Conservation (phyloP, 2,329 filamentous ascomycete genomes). For the Penicillium sp. region DNA sequence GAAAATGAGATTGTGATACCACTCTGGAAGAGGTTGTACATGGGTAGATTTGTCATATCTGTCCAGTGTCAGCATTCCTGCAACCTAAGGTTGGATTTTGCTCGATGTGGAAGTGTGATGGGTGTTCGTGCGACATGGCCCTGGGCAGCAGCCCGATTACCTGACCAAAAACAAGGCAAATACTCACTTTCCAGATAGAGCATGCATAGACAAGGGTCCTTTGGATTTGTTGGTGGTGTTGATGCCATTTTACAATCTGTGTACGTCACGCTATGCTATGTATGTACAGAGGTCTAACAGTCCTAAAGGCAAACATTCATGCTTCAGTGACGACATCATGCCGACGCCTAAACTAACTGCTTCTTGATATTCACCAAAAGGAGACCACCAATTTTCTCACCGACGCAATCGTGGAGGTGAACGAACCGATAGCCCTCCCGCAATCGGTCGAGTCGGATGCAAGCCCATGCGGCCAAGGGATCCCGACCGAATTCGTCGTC, state of each 20-base stretch:
- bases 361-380: constrained; percentile 73
- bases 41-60: constrained; percentile 1
- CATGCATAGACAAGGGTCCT: neutral
- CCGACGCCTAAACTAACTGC: constrained; percentile 23
- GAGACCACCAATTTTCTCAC: constrained; percentile 62
- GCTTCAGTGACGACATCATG: neutral
- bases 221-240: neutral
- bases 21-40: neutral
- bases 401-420: constrained; percentile 67
- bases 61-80: neutral
- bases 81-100: neutral
- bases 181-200: too few species aligned
- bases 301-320: neutral
- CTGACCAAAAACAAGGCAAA: neutral
- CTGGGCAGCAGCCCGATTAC: constrained; percentile 2
- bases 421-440: constrained; percentile 73
- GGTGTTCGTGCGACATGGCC: constrained; percentile 4
- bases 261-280: neutral
- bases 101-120: neutral
- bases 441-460: constrained; percentile 77
- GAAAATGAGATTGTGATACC: neutral
- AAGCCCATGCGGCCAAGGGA: constrained; percentile 80
- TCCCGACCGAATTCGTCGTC: constrained; percentile 80
- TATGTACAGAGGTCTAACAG: too few species aligned
- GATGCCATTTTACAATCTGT: neutral